Evolutionary conservation across 2,329 filamentous ascomycete species (phyloP).

Genomic region (Colletotrichum destructivum): DNA sequence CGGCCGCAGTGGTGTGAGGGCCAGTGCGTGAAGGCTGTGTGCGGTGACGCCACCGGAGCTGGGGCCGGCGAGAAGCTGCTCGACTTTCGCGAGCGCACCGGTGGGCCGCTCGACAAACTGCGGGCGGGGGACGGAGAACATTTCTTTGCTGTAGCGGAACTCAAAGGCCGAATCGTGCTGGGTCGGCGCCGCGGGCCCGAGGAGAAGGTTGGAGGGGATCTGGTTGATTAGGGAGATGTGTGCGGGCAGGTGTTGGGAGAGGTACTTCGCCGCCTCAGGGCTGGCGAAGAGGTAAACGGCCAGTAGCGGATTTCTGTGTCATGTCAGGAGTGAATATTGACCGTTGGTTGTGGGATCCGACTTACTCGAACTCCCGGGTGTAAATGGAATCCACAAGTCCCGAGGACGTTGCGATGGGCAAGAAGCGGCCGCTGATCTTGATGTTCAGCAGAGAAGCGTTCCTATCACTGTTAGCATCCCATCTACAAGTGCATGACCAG

Average conservation of each 20-base stretch:
- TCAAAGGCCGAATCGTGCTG: slow-evolving; percentile 20
- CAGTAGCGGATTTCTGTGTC: slow-evolving; percentile 44
- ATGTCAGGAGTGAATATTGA: slow-evolving; percentile 24
- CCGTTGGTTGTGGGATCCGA: background rate
- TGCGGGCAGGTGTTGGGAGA: slow-evolving; percentile 69
- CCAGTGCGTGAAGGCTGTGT: slow-evolving; percentile 16
- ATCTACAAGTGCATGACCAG: slow-evolving; percentile 42
- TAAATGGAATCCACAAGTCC: slow-evolving; percentile 32
- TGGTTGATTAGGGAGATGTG: slow-evolving; percentile 70
- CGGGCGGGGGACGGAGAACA: slow-evolving; percentile 37
- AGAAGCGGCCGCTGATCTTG: slow-evolving; percentile 45
- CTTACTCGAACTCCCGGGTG: slow-evolving; percentile 29
- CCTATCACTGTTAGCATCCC: slow-evolving; percentile 9
- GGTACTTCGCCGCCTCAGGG: slow-evolving; percentile 68
- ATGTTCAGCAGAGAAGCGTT: slow-evolving; percentile 17
- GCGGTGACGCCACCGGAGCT: slow-evolving; percentile 11
- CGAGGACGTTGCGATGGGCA: slow-evolving; percentile 47
- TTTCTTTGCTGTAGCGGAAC: slow-evolving; percentile 34
- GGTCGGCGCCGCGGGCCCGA: slow-evolving; percentile 32
- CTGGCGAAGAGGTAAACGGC: slow-evolving; percentile 69
- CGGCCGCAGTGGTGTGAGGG: slow-evolving; percentile 21
- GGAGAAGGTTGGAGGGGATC: slow-evolving; percentile 67
- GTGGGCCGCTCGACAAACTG: slow-evolving; percentile 28
- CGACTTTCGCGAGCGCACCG: slow-evolving; percentile 19
- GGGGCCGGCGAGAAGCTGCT: slow-evolving; percentile 27